A percentile compares a stretch with the other conserved stretches of the same genome.
phyloP scores from a whole-genome alignment of 2,329 filamentous ascomycete genomes.

The Malbranchea zuffiana region DNA sequence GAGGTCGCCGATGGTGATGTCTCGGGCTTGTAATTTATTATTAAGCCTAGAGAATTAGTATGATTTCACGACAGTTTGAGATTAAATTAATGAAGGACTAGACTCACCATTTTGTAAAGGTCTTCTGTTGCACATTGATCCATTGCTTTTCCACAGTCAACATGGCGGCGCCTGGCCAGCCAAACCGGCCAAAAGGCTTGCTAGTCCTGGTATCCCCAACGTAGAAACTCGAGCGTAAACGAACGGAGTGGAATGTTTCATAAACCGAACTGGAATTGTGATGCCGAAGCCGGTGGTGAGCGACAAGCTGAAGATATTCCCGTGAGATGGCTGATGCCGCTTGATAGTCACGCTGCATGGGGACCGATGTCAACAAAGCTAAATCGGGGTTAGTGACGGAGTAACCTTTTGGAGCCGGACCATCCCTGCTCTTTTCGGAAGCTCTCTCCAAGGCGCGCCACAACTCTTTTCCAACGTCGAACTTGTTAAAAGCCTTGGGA shows the following conservation, averaged over 20 bases:
- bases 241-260: too few relatives aligned
- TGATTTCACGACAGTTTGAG: too few relatives aligned
- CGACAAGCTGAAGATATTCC: neutral
- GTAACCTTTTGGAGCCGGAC: too few relatives aligned
- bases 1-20: conserved; percentile 73
- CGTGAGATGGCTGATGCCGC: conserved; percentile 2
- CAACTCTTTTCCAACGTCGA: too few relatives aligned
- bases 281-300: conserved; percentile 3
- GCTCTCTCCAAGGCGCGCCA: too few relatives aligned
- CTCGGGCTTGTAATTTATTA: conserved; percentile 73
- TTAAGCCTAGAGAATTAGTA: conserved; percentile 94
- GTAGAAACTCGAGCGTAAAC: too few relatives aligned
- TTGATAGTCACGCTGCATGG: conserved; percentile 3
- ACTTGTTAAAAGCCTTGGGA: too few relatives aligned
- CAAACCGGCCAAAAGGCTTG: conserved; percentile 8
- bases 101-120: conserved; percentile 86
- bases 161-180: conserved; percentile 22
- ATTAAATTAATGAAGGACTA: too few relatives aligned
- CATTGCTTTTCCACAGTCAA: conserved; percentile 50
- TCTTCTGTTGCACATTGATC: conserved; percentile 87
- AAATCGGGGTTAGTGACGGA: conserved; percentile 9
- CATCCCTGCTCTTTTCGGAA: too few relatives aligned
- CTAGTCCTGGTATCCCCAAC: too few relatives aligned
- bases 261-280: too few relatives aligned
- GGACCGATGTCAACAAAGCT: conserved; percentile 8